These are phyloP conservation scores for Aspergillus oerlinghausenensis DNA, from an alignment of 2,329 filamentous ascomycete species.

Conservation along the genomic window DNA sequence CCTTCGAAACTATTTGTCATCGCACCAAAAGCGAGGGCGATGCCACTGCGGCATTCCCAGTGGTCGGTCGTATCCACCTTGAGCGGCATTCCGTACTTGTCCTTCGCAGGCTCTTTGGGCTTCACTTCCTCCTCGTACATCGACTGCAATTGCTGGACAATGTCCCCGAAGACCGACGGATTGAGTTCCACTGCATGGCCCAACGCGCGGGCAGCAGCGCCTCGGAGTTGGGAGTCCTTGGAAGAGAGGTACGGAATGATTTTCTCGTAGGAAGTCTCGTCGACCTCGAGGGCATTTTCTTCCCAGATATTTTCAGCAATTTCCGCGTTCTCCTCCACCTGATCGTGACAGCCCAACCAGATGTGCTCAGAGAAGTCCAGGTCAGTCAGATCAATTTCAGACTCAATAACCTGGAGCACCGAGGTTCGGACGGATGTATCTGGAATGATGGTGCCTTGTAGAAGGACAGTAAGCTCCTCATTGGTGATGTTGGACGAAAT, in stretches of 20 bases:
- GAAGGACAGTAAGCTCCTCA: constrained; percentile 70
- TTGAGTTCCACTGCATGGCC: constrained; percentile 66
- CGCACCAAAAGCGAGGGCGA: constrained; percentile 81
- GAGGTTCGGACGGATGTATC: constrained; percentile 77
- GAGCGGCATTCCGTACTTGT: constrained; percentile 90
- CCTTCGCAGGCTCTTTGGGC: constrained; percentile 74
- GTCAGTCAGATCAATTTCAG: constrained; percentile 88
- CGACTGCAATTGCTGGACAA: constrained; percentile 62
- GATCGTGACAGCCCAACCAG: constrained; percentile 90
- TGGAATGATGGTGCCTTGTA: constrained; percentile 72
- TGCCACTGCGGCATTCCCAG: constrained; percentile 87
- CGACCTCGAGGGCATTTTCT: constrained; percentile 74
- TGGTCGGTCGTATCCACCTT: constrained; percentile 83
- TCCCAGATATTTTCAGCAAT: constrained; percentile 89
- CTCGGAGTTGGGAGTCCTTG: constrained; percentile 73
- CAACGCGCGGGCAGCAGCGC: constrained; percentile 76
- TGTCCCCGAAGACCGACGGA: constrained; percentile 54
- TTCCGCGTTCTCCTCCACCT: constrained; percentile 79
- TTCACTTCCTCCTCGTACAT: constrained; percentile 77
- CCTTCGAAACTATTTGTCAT: constrained; percentile 67
- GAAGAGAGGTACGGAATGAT: constrained; percentile 77
- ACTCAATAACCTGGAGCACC: constrained; percentile 81
- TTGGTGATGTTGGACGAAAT: constrained; percentile 74
- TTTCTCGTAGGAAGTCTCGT: constrained; percentile 58
- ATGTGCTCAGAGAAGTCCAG: constrained; percentile 82